Evolutionary conservation across 2,329 filamentous ascomycete genomes (phyloP).

Genomic region (Curvularia sp.): DNA sequence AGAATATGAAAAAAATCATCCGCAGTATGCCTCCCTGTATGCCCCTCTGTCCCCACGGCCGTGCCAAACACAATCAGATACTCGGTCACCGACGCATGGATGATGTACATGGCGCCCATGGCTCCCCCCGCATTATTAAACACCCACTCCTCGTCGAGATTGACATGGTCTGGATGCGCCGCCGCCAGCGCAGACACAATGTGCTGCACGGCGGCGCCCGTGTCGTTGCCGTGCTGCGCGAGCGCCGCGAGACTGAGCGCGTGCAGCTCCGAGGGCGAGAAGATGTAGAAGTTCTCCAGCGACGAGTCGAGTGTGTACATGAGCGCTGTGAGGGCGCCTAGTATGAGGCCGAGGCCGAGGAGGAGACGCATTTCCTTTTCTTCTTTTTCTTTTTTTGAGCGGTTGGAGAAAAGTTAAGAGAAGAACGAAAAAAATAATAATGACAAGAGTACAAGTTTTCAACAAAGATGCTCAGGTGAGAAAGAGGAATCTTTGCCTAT

Average conservation of each 20-base stretch:
- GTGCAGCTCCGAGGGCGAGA: conserved; percentile 72
- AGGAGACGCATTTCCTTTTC: conserved; percentile 33
- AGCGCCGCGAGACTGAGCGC: conserved; percentile 72
- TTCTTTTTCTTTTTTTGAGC: not conserved
- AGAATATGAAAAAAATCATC: conserved; percentile 97
- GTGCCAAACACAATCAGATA: conserved; percentile 55
- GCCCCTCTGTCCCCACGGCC: conserved; percentile 83
- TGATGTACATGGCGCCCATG: conserved; percentile 91
- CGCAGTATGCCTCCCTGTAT: conserved; percentile 86
- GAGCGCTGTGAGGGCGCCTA: conserved; percentile 34
- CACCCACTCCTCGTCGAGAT: conserved; percentile 80
- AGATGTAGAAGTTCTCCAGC: conserved; percentile 70
- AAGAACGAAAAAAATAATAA: not conserved
- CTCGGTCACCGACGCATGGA: conserved; percentile 87
- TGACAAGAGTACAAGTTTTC: not conserved
- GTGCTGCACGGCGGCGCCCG: conserved; percentile 69
- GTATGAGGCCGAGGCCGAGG: conserved; percentile 29
- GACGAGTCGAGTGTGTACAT: conserved; percentile 42
- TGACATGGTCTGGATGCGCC: conserved; percentile 60
- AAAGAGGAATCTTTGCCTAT: no score
- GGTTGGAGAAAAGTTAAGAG: no score
- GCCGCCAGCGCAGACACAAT: conserved; percentile 72
- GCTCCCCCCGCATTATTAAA: conserved; percentile 92
- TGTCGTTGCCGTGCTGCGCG: conserved; percentile 75
- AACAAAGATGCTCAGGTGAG: no score